Base-by-base conservation (phyloP, 306 rosid species). In the Lathyrus aphaca region DNA sequence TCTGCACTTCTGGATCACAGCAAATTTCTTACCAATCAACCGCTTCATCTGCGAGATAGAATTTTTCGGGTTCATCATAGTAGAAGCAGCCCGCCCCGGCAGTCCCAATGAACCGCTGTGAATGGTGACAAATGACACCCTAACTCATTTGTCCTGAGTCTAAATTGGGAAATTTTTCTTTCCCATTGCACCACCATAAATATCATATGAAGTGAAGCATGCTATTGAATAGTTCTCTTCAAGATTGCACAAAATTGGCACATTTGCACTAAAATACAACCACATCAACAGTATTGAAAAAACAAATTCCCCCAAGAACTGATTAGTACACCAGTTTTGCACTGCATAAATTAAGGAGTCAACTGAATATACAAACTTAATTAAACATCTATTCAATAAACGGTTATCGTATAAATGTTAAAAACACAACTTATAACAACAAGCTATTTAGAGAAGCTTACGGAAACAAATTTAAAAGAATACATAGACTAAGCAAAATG, bases 71-170 rank as follows among this genome's bases (percentile, higher is more conserved):
- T 95, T 95, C 97, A 95, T 95, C 97, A 91, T 87, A 25, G 92
- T 85, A 5, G 99, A 83, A 12, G 99, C 88, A 65, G 99, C 96
- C 0, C 99, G 99, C 96, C 0, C 99, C 99, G 1, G 99, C 97
- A 1, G 99, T 91, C 39, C 99, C 99, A 58, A 95, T 82, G 45
- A 95, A 95, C 25, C 97, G 79, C 64, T 95, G 99, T 48, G n/a
- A n/a, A n/a, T n/a, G n/a, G n/a, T n/a, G n/a, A n/a, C n/a, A n/a
- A n/a, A n/a, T n/a, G n/a, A 49, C 61, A 27, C 38, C 43, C 51
- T 51, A 5, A 27, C 44, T 56, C 12, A 25, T 39, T 69, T 37
- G 25, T 49, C 25, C 1, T 11, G 25, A 48, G 21, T 48, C 55
- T 19, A 9, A 51, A 9, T 4, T 51, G 27, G 61, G 19, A 17